Evolutionary conservation across 2,329 filamentous ascomycete species (phyloP).

Genomic region (Aspergillus tanneri): DNA sequence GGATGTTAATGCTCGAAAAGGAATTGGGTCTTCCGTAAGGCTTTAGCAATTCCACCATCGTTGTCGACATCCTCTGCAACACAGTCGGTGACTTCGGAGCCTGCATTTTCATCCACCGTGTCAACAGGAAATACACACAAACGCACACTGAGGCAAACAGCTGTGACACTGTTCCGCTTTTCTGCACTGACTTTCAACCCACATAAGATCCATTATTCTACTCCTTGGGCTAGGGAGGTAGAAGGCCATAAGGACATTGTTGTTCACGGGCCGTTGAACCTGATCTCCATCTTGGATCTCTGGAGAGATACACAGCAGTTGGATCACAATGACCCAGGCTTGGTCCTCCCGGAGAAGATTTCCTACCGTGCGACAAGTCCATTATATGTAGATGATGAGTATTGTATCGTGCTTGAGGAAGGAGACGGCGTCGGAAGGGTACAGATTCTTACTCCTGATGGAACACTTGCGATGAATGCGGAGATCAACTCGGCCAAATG

Average conservation of each 20-base stretch:
- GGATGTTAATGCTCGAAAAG: slow-evolving; percentile 18
- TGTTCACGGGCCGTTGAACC: slow-evolving; percentile 46
- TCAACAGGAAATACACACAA: slow-evolving; percentile 28
- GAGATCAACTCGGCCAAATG: slow-evolving; percentile 26
- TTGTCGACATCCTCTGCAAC: slow-evolving; percentile 6
- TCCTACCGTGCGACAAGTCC: slow-evolving; percentile 52
- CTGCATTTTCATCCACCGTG: slow-evolving; percentile 20
- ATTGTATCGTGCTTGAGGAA: slow-evolving; percentile 44
- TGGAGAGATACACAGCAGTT: slow-evolving; percentile 43
- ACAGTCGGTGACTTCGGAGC: slow-evolving; percentile 9
- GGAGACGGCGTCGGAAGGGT: slow-evolving; percentile 31
- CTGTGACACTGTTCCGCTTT: slow-evolving; percentile 45
- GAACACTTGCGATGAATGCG: slow-evolving; percentile 40
- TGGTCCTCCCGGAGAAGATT: slow-evolving; percentile 44
- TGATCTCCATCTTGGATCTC: slow-evolving; percentile 45
- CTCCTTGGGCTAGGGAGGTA: slow-evolving; percentile 44
- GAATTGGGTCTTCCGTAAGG: slow-evolving; percentile 49
- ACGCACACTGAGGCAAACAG: slow-evolving; percentile 37
- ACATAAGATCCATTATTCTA: slow-evolving; percentile 47
- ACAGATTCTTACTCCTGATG: slow-evolving; percentile 35
- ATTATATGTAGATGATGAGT: slow-evolving; percentile 51
- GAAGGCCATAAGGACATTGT: slow-evolving; percentile 46
- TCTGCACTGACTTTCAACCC: slow-evolving; percentile 47
- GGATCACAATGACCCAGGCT: slow-evolving; percentile 17
- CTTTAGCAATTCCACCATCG: slow-evolving; percentile 26